Conservation (phyloP, 805 yeast species). For the Kazachstania kunashirensis region DNA sequence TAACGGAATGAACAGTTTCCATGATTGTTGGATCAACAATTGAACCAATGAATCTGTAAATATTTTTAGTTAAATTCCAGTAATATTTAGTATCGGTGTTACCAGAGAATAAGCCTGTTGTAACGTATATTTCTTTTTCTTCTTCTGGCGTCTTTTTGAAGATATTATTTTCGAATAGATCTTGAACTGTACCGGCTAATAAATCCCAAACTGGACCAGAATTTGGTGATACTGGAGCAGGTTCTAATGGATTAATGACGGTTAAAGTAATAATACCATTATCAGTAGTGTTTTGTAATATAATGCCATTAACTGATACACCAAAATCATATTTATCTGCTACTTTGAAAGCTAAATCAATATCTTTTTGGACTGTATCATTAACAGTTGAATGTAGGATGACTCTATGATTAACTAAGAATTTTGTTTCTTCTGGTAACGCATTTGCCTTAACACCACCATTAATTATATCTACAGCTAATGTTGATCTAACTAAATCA, state of each 20-base stretch:
- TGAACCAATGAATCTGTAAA: slow-evolving; percentile 38
- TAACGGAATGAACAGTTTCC: slow-evolving; percentile 47
- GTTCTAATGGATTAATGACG: slow-evolving; percentile 23
- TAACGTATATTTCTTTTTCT: slow-evolving; percentile 23
- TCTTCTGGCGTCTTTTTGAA: slow-evolving; percentile 17
- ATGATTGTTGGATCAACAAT: slow-evolving; percentile 11
- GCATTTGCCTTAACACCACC: slow-evolving; percentile 78
- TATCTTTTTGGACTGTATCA: slow-evolving; percentile 34
- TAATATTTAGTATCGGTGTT: slow-evolving; percentile 56
- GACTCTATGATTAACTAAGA: slow-evolving; percentile 55
- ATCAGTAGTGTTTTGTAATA: slow-evolving; percentile 18
- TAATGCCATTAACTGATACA: slow-evolving; percentile 23
- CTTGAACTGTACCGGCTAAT: slow-evolving; percentile 45
- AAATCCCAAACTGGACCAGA: slow-evolving; percentile 32
- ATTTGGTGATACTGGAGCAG: slow-evolving; percentile 34
- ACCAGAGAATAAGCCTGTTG: slow-evolving; percentile 47
- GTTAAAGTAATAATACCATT: slow-evolving; percentile 26
- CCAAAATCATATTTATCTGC: slow-evolving; percentile 45
- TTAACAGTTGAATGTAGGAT: slow-evolving; percentile 44
- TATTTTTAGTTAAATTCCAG: slow-evolving; percentile 45
- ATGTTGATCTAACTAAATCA: slow-evolving; percentile 49
- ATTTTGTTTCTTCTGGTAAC: slow-evolving; percentile 52
- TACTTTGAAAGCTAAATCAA: slow-evolving; percentile 30
- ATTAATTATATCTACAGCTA: slow-evolving; percentile 53
- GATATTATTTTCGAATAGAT: slow-evolving; percentile 43